Evolutionary conservation across 495 filamentous ascomycete species (phyloP).

Genomic region (Hypoxylon rickii): DNA sequence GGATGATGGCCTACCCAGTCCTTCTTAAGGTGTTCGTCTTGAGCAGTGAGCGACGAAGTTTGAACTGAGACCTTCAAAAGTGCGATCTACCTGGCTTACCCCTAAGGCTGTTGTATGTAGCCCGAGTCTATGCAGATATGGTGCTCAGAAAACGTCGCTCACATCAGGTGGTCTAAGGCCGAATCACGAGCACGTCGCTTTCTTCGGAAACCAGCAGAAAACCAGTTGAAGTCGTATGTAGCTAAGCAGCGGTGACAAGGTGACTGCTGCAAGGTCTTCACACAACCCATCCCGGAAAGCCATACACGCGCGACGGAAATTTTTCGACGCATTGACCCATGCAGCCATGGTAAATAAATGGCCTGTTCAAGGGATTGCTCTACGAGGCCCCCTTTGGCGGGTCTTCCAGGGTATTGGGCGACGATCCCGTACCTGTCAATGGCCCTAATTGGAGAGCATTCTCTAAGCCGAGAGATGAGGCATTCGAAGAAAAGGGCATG

Average conservation of each 20-base stretch:
- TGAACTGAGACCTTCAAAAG: too few species aligned
- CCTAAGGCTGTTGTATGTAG: too few species aligned
- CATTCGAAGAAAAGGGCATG: slow-evolving; percentile 2
- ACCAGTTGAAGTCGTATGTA: too few species aligned
- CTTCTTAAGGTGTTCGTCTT: too few species aligned
- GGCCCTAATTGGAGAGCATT: background rate
- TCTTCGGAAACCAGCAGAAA: background rate
- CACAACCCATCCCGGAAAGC: slow-evolving; percentile 1
- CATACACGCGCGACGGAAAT: slow-evolving; percentile 17
- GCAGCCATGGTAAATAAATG: slow-evolving; percentile 5
- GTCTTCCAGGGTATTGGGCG: slow-evolving; percentile 20
- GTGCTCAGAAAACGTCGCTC: too few species aligned
- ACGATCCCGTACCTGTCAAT: slow-evolving; percentile 23
- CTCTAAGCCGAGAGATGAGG: slow-evolving; percentile 13
- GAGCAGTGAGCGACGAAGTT: too few species aligned
- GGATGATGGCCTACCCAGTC: background rate
- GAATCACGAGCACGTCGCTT: background rate
- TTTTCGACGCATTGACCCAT: slow-evolving; percentile 31
- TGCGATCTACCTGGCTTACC: too few species aligned
- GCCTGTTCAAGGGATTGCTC: slow-evolving; percentile 9
- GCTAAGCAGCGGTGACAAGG: slow-evolving; percentile 15
- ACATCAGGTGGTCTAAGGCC: background rate
- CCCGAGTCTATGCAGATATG: too few species aligned
- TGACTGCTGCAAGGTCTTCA: background rate
- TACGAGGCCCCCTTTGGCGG: slow-evolving; percentile 15